A percentile compares a stretch with the other conserved stretches of the same genome.
These are phyloP conservation scores for Psilocybe cubensis DNA, from an alignment of 768 basidiomycete genomes.

Conservation along the genomic window DNA sequence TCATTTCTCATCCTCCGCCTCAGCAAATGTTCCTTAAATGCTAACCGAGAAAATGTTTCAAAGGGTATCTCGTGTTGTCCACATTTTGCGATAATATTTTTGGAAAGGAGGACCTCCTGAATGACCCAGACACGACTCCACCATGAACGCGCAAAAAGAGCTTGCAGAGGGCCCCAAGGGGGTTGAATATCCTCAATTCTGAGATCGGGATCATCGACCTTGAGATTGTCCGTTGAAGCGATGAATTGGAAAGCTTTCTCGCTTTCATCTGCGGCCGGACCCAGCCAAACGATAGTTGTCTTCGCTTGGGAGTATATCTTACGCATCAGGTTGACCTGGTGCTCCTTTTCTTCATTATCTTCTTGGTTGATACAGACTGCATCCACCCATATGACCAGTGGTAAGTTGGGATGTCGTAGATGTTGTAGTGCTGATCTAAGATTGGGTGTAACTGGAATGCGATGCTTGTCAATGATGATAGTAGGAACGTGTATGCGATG, in stretches of 20 bases:
- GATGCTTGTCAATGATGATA: constrained; percentile 1
- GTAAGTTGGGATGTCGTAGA: neutral
- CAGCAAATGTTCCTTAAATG: neutral
- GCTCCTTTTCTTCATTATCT: constrained; percentile 5
- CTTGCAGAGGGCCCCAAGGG: neutral
- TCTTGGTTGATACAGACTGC: constrained; percentile 16
- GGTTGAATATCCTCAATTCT: neutral
- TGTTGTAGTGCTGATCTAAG: constrained; percentile 5
- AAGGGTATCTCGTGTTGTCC: neutral
- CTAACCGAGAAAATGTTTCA: neutral
- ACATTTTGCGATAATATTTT: neutral
- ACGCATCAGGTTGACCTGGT: constrained; percentile 10
- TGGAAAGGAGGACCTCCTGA: constrained; percentile 12
- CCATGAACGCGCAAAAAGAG: constrained; percentile 11
- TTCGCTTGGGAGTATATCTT: constrained; percentile 10
- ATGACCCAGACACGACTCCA: constrained; percentile 13
- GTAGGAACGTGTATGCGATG: neutral
- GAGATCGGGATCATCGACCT: neutral
- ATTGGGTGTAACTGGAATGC: constrained; percentile 1
- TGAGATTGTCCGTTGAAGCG: neutral
- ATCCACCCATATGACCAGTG: constrained; percentile 9
- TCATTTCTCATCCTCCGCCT: neutral
- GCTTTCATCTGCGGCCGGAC: constrained; percentile 4
- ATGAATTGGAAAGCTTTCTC: constrained; percentile 4
- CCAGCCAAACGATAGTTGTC: constrained; percentile 11